A percentile compares a stretch with the other conserved stretches of the same genome.
Conservation (phyloP, 1,284 basidiomycete genomes). For the Fomitopsis palustris region DNA sequence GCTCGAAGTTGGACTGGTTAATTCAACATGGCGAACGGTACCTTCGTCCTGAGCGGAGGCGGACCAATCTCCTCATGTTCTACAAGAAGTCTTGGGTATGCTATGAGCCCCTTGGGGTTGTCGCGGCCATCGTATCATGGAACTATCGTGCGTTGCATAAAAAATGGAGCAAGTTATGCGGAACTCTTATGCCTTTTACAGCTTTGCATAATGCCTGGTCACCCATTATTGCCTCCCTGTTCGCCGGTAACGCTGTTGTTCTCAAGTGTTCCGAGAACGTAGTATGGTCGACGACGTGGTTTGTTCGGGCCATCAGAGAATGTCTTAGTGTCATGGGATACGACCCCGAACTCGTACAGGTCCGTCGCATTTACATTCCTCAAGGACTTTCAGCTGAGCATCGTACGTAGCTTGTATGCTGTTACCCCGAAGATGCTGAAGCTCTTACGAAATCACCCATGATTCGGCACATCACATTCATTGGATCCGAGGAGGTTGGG, state of each 20-base stretch:
- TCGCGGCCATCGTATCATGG: slow-evolving; percentile 93
- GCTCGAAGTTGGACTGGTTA: slow-evolving; percentile 87
- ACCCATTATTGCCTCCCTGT: slow-evolving; percentile 87
- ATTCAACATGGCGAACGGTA: slow-evolving; percentile 77
- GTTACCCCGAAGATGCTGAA: slow-evolving; percentile 85
- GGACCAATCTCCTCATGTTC: slow-evolving; percentile 72
- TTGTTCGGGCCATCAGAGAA: slow-evolving; percentile 70
- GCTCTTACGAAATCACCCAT: slow-evolving; percentile 76
- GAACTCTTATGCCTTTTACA: slow-evolving; percentile 24
- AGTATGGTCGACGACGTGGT: slow-evolving; percentile 85
- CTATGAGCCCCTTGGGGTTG: slow-evolving; percentile 93
- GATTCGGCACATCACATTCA: slow-evolving; percentile 86
- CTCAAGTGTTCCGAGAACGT: slow-evolving; percentile 94
- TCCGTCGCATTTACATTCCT: slow-evolving; percentile 15
- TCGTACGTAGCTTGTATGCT: slow-evolving; percentile 65
- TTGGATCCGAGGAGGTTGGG: slow-evolving; percentile 91
- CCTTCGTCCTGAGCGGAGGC: slow-evolving; percentile 68
- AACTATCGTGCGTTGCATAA: slow-evolving; percentile 68
- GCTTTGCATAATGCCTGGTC: slow-evolving; percentile 93
- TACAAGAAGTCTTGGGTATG: slow-evolving; percentile 86
- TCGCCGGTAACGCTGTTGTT: slow-evolving; percentile 88
- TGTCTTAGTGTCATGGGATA: slow-evolving; percentile 78
- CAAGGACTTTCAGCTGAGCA: background rate
- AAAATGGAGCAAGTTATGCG: background rate
- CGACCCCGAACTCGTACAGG: slow-evolving; percentile 80